Conservation (phyloP, 768 basidiomycete species). For the Phallus indusiatus region DNA sequence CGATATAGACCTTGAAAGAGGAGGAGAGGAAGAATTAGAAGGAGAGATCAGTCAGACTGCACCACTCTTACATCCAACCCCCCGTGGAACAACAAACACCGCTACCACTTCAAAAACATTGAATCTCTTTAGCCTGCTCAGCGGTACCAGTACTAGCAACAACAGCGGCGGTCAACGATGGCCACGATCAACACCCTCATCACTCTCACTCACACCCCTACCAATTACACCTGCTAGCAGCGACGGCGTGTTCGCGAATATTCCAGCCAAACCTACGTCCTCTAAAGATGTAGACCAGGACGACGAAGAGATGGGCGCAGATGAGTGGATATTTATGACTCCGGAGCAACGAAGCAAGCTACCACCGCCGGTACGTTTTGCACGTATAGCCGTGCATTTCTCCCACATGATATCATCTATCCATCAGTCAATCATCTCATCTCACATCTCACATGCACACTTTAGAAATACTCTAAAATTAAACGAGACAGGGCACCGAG, state of each 20-base stretch:
- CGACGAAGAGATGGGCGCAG: constrained; percentile 6
- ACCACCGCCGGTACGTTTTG: constrained; percentile 2
- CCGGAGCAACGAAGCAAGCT: constrained; percentile 8
- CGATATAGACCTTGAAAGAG: no score
- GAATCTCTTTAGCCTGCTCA: no score
- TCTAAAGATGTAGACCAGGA: neutral
- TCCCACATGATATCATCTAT: no score
- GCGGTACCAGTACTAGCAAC: no score
- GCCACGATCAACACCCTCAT: no score
- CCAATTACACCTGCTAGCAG: constrained; percentile 5
- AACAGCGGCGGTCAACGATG: no score
- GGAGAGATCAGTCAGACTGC: neutral
- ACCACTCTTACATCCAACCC: no score
- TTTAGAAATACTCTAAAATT: constrained; percentile 9
- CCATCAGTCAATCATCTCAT: neutral
- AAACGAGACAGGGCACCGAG: constrained; percentile 7
- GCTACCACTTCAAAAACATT: no score
- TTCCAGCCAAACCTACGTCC: constrained; percentile 4
- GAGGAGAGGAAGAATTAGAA: neutral
- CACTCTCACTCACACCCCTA: no score
- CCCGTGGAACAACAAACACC: no score
- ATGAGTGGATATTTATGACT: constrained; percentile 11
- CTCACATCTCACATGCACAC: neutral
- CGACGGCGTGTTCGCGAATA: constrained; percentile 9
- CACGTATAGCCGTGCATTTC: no score